These are phyloP conservation scores for Aspergillus sp. DNA, from an alignment of 2,329 filamentous ascomycete genomes.

Conservation along the genomic window DNA sequence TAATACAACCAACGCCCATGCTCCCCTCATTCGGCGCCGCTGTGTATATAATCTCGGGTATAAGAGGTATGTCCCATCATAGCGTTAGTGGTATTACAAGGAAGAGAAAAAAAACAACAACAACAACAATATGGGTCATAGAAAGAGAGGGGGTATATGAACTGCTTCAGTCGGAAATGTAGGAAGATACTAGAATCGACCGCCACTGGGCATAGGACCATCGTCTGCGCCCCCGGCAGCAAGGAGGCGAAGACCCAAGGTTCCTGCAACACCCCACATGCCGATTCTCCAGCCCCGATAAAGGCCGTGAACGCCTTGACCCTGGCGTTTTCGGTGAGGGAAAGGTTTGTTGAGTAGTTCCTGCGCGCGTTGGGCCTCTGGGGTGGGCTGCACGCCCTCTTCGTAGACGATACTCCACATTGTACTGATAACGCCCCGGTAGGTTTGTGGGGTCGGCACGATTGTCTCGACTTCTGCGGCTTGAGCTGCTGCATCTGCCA, in stretches of 20 bases:
- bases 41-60: background rate
- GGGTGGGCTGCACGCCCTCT: conserved; percentile 62
- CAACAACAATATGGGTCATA: background rate
- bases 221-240: conserved; percentile 40
- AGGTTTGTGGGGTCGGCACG: conserved; percentile 71
- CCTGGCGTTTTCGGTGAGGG: conserved; percentile 45
- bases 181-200: conserved; percentile 28
- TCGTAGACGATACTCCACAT: conserved; percentile 84
- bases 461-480: conserved; percentile 63
- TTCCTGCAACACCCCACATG: conserved; percentile 55
- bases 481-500: conserved; percentile 9
- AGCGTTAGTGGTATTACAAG: conserved; percentile 13
- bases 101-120: background rate
- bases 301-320: conserved; percentile 56
- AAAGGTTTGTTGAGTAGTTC: conserved; percentile 38
- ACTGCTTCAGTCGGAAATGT: background rate
- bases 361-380: conserved; percentile 45
- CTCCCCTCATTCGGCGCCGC: background rate
- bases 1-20: background rate
- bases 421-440: conserved; percentile 83
- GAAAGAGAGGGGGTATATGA: background rate
- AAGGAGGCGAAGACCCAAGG: conserved; percentile 52
- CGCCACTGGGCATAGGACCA: conserved; percentile 31
- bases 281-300: conserved; percentile 60
- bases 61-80: conserved; percentile 11